These are phyloP conservation scores for Hypsizygus ulmarius DNA, from an alignment of 1,284 basidiomycete genomes.

Conservation along the genomic window DNA sequence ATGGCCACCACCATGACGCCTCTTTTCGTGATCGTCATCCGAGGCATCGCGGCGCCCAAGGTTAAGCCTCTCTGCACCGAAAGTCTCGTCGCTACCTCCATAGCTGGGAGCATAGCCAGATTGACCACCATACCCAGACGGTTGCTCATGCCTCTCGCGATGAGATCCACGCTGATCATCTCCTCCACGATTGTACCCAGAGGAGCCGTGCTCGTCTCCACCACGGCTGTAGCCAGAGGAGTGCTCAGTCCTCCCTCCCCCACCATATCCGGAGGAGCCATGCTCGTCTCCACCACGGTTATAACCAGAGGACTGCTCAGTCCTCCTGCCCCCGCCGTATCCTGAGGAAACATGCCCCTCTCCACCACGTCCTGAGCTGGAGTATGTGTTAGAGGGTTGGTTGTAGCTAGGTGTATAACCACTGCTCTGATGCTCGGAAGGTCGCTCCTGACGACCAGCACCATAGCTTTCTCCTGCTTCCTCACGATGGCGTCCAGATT, in stretches of 20 bases:
- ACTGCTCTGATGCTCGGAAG: slow-evolving; percentile 2
- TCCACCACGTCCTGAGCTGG: slow-evolving; percentile 5
- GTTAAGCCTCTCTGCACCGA: slow-evolving; percentile 45
- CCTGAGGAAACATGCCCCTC: slow-evolving; percentile 14
- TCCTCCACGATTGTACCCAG: slow-evolving; percentile 10
- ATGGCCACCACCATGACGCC: slow-evolving; percentile 8
- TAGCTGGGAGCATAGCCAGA: slow-evolving; percentile 25
- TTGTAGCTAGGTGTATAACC: slow-evolving; percentile 16
- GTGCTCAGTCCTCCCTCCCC: slow-evolving; percentile 8
- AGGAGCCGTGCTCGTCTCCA: slow-evolving; percentile 9
- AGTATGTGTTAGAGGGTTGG: slow-evolving; percentile 1
- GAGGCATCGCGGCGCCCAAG: slow-evolving; percentile 27
- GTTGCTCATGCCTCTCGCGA: no score
- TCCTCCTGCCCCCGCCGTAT: slow-evolving; percentile 12
- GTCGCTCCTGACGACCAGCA: slow-evolving; percentile 1
- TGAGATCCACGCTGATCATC: not conserved
- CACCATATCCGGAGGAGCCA: slow-evolving; percentile 15
- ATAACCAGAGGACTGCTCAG: slow-evolving; percentile 6
- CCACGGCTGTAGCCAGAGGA: slow-evolving; percentile 6
- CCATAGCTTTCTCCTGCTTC: slow-evolving; percentile 11
- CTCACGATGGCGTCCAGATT: slow-evolving; percentile 11
- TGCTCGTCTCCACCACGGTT: slow-evolving; percentile 8
- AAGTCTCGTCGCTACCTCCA: slow-evolving; percentile 38
- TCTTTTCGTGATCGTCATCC: slow-evolving; percentile 15
- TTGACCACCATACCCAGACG: not conserved